Conservation (phyloP, 2,329 filamentous ascomycete species). For the Trichoderma hamatum region DNA sequence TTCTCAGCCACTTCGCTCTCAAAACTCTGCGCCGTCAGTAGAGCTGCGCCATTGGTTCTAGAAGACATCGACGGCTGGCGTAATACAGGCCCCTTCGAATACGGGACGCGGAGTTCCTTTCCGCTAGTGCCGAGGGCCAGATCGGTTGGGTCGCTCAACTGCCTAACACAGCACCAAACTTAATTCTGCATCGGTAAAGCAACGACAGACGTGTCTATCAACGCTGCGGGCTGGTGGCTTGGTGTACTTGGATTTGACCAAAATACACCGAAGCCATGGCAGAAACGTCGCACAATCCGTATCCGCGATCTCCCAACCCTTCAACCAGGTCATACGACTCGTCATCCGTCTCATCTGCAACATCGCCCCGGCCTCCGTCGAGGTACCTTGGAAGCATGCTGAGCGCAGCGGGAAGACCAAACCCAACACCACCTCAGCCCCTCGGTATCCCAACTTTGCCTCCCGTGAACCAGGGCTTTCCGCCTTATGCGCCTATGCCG, state of each 20-base stretch:
- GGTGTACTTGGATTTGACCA: background rate
- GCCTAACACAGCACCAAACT: constrained; percentile 13
- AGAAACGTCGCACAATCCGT: constrained; percentile 57
- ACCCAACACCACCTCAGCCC: constrained; percentile 53
- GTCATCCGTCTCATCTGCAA: constrained; percentile 64
- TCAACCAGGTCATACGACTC: constrained; percentile 66
- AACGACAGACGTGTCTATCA: constrained; percentile 1
- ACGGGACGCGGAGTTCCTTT: constrained; percentile 9
- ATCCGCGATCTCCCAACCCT: constrained; percentile 63
- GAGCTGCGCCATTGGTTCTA: constrained; percentile 7
- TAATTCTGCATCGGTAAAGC: constrained; percentile 11
- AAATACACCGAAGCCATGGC: constrained; percentile 51
- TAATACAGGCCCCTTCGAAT: constrained; percentile 16
- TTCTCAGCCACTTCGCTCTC: background rate
- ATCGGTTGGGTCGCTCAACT: constrained; percentile 22
- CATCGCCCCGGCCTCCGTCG: constrained; percentile 59
- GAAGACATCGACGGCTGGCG: constrained; percentile 12
- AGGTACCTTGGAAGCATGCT: constrained; percentile 57
- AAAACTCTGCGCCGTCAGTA: background rate
- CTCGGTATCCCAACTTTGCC: constrained; percentile 57
- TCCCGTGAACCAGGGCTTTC: constrained; percentile 53
- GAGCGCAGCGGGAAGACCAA: constrained; percentile 54
- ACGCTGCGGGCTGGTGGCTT: background rate
- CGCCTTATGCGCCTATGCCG: constrained; percentile 57
- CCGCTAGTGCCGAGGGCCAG: constrained; percentile 23